phyloP scores from a whole-genome alignment of 1,284 basidiomycete genomes.

The Bjerkandera adusta region DNA sequence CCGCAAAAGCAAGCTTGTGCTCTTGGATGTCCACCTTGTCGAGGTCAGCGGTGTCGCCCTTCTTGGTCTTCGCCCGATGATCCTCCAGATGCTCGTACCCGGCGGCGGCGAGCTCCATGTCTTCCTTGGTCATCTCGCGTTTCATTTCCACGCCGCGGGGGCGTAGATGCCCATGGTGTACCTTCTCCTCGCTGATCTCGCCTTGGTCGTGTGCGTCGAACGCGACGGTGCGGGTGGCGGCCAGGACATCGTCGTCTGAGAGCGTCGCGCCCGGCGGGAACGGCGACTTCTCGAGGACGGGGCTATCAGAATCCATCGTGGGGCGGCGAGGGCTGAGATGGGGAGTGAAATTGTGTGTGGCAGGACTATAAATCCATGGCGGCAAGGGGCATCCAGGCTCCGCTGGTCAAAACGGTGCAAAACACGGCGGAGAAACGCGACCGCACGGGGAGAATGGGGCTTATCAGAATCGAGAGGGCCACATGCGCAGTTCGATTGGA shows the following conservation, averaged over 20 bases:
- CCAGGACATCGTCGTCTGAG: conserved; percentile 23
- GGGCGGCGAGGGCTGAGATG: not conserved
- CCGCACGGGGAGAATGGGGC: conserved; percentile 8
- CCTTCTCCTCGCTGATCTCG: conserved; percentile 41
- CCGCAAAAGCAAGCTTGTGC: conserved; percentile 45
- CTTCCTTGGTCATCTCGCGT: conserved; percentile 62
- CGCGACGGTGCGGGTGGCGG: conserved; percentile 36
- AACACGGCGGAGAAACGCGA: conserved; percentile 13
- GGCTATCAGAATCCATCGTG: conserved; percentile 20
- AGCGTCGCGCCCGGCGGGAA: conserved; percentile 6
- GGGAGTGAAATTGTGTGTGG: not conserved
- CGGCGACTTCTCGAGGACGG: conserved; percentile 17
- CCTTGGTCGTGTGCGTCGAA: conserved; percentile 42
- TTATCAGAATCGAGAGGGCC: conserved; percentile 22
- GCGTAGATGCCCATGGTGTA: conserved; percentile 31
- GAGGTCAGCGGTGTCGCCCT: conserved; percentile 26
- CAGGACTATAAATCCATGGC: conserved; percentile 12
- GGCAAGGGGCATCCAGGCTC: conserved; percentile 6
- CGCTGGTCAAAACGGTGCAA: conserved; percentile 2
- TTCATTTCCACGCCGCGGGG: conserved; percentile 57
- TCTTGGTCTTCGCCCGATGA: conserved; percentile 36
- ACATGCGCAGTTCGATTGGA: conserved; percentile 32
- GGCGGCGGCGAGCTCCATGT: conserved; percentile 62
- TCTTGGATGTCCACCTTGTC: conserved; percentile 54
- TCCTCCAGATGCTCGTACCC: conserved; percentile 61